Evolutionary conservation across 768 basidiomycete genomes (phyloP), one percentile per base, ranked within the genome.

Genomic region (Pulveroboletus frians): DNA sequence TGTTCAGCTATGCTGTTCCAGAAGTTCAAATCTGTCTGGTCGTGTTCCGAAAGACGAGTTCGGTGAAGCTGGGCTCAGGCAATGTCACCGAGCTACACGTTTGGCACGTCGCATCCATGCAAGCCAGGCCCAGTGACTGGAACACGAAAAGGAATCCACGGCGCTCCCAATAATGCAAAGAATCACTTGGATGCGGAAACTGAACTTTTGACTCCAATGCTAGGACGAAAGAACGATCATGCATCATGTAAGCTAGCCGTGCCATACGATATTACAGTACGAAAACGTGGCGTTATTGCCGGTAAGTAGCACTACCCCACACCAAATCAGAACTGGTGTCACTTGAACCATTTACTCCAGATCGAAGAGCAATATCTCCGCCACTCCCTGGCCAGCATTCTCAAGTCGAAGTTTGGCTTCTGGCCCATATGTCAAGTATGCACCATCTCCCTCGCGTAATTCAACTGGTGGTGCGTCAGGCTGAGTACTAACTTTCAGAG

Each of bases 381-480:
- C 87, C 11, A 74, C 73, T 21, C 63, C 69, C 46, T 80, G 78
- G 0, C 90, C 88, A 4, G 76, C 71, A 56, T 91, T 94, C 65
- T 78, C 76, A 3, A 84, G 71, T 29, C 68, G 59, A 36, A 78
- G 52, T 21, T 66, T 58, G 0, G 56, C 53, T 1, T 55, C 55
- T 21, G 54, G 66, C 2, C 71, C 77, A 1, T 78, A 74, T 39
- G 69, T 58, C 39, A 95, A 65, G 66, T 92, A 97, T 11, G 84
- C 83, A 0, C 91, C 92, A 60, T 97, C 94, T 0, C 94, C 94
- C 58, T 97, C 94, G 29, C 78, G 77, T 46, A 95, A 66, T 34
- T 76, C 80, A 4, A 81, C 50, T 49, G 77, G 68, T 10, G 70
- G 71, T 0, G 64, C 64, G 15, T 67, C 71, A 1, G 66, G 62